Evolutionary conservation across 78 protist species (phyloP).

Genomic region (Parvularia atlantis): DNA sequence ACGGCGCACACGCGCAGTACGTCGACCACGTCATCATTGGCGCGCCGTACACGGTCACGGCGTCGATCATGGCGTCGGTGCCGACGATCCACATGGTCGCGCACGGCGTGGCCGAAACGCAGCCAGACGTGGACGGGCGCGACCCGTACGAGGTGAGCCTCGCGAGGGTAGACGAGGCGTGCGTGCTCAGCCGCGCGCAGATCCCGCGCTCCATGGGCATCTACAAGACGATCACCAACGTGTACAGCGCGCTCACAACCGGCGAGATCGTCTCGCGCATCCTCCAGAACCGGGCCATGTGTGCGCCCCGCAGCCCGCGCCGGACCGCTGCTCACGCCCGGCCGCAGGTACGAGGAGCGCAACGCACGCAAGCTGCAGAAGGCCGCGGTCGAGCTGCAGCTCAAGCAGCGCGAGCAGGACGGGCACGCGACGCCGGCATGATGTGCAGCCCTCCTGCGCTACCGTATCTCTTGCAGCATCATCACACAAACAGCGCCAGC

Average conservation of each 20-base stretch:
- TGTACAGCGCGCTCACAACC: not conserved
- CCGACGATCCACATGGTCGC: constrained; percentile 9
- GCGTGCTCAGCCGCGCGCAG: not conserved
- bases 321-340: not conserved
- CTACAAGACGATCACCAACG: not conserved
- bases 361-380: not conserved
- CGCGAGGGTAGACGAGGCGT: no score
- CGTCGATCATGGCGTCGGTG: constrained; percentile 1
- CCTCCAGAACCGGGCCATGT: not conserved
- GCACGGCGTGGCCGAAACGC: not conserved
- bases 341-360: not conserved
- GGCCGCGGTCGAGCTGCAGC: no score
- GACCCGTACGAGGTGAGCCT: not conserved
- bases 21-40: constrained; percentile 7
- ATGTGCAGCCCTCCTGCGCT: no score
- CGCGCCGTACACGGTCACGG: constrained; percentile 1
- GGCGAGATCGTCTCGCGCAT: not conserved
- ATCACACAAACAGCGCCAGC: no score
- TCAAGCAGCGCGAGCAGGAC: no score
- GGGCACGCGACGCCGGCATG: no score
- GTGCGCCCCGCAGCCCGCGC: not conserved
- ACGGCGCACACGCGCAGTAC: not conserved
- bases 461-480: no score
- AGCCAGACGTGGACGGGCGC: not conserved
- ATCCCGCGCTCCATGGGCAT: not conserved